Evolutionary conservation across 2,329 filamentous ascomycete genomes (phyloP), one percentile per base, ranked within the genome.

Genomic region (Cercospora zeina): DNA sequence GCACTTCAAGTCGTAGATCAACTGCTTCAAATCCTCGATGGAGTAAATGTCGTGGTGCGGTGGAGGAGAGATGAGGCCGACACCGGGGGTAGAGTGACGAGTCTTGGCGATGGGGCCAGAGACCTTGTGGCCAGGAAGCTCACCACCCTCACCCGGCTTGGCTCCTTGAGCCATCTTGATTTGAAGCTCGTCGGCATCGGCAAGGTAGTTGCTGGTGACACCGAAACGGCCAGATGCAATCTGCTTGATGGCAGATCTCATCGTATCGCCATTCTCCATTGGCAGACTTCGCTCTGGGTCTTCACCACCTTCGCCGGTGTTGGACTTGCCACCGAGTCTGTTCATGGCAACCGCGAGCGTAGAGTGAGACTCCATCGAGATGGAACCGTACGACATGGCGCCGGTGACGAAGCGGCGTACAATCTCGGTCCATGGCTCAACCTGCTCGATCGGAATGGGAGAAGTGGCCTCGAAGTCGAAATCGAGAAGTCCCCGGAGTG

Each of bases 161-260:
- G 93, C 93, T 76, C 93, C 93, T 79, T 97, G 93, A 9, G 93
- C 93, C 93, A 97, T 97, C 85, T 97, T 97, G 80, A 97, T 97
- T 78, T 97, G 93, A 50, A 97, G 82, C 79, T 97, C 93, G 73
- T 97, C 93, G 16, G 93, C 91, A 76, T 97, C 93, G 54, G 93
- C 91, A 14, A 97, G 86, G 75, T 97, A 97, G 75, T 91, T 90
- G 62, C 91, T 95, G 1, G 93, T 97, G 65, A 97, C 93, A 82
- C 93, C 93, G 73, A 97, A 97, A 73, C 93, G 90, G 66, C 93
- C 93, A 50, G 92, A 96, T 49, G 93, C 93, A 72, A 97, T 90
- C 80, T 97, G 93, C 81, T 97, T 97, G 78, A 97, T 97, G 57
- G 93, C 90, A 68, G 93, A 97, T 63, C 93, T 88, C 91, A 97